These are phyloP conservation scores for Actinidia polygama DNA, from an alignment of 179 eudicot genomes.

Conservation along the genomic window DNA sequence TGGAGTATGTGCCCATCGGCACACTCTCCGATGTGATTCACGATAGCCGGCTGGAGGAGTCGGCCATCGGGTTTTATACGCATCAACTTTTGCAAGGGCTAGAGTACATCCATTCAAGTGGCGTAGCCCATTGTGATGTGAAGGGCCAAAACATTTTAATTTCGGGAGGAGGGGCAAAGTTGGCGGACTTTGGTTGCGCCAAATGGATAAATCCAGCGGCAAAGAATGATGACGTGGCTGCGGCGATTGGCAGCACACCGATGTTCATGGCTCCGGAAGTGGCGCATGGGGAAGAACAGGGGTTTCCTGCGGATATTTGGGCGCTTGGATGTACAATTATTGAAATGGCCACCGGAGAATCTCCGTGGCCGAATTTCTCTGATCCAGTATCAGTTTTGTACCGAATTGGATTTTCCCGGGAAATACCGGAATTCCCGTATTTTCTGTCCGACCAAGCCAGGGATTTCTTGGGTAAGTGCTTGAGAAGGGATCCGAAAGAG, in stretches of 20 bases:
- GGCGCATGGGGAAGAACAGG: constrained; percentile 57
- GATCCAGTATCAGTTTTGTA: constrained; percentile 40
- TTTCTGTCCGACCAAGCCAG: constrained; percentile 53
- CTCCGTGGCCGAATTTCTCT: constrained; percentile 46
- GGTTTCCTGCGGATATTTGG: constrained; percentile 64
- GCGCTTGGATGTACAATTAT: constrained; percentile 60
- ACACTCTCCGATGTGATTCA: constrained; percentile 46
- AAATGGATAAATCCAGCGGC: constrained; percentile 33
- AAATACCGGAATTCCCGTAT: constrained; percentile 49
- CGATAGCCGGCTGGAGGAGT: constrained; percentile 45
- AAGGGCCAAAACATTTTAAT: constrained; percentile 66
- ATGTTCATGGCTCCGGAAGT: constrained; percentile 82
- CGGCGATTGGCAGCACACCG: constrained; percentile 59
- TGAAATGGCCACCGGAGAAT: constrained; percentile 67
- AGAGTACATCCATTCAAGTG: constrained; percentile 62
- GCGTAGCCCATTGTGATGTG: constrained; percentile 80
- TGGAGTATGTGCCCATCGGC: constrained; percentile 56
- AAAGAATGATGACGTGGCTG: not conserved
- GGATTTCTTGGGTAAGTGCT: constrained; percentile 67
- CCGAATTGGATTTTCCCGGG: constrained; percentile 47
- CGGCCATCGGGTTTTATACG: constrained; percentile 35
- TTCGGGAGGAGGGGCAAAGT: constrained; percentile 38
- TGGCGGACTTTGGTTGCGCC: constrained; percentile 94
- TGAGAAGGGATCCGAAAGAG: constrained; percentile 52
- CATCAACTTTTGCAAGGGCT: constrained; percentile 53